Evolutionary conservation across 306 rosid species (phyloP).

Genomic region (Quercus aquifolioides): DNA sequence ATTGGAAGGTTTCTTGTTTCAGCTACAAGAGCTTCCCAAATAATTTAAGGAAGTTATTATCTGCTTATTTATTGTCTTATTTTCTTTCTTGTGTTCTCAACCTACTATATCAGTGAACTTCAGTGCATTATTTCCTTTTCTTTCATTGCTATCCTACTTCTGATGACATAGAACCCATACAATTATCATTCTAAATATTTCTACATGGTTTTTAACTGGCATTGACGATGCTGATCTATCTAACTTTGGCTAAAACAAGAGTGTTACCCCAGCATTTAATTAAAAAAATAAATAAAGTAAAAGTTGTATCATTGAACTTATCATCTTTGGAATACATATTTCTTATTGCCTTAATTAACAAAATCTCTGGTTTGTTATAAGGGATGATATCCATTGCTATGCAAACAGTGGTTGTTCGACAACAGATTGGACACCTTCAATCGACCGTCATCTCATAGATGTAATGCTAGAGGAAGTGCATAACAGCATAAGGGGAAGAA

Average conservation of each 20-base stretch:
- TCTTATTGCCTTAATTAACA: neutral
- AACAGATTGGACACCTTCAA: slow-evolving; percentile 45
- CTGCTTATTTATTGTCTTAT: too few species aligned
- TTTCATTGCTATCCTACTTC: neutral
- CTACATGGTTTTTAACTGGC: neutral
- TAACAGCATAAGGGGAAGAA: slow-evolving; percentile 29
- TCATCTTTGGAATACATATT: neutral
- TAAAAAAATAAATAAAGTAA: neutral
- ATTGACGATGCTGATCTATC: neutral
- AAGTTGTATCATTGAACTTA: too few species aligned
- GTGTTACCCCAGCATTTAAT: neutral
- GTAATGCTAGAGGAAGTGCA: slow-evolving; percentile 38
- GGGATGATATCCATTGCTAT: slow-evolving; percentile 15
- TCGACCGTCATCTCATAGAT: slow-evolving; percentile 49
- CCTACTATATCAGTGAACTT: too few species aligned
- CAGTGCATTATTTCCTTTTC: neutral
- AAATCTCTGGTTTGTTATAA: slow-evolving; percentile 19
- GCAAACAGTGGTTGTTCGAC: slow-evolving; percentile 23
- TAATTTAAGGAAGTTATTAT: too few species aligned
- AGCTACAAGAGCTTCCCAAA: neutral
- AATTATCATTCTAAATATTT: neutral
- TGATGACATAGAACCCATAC: neutral
- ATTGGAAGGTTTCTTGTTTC: slow-evolving; percentile 24
- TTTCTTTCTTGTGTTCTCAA: too few species aligned
- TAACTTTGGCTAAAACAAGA: neutral